A percentile compares a stretch with the other conserved stretches of the same genome.
Conservation (phyloP, 139 green algal genomes). For the Tetradesmus lagerheimii region DNA sequence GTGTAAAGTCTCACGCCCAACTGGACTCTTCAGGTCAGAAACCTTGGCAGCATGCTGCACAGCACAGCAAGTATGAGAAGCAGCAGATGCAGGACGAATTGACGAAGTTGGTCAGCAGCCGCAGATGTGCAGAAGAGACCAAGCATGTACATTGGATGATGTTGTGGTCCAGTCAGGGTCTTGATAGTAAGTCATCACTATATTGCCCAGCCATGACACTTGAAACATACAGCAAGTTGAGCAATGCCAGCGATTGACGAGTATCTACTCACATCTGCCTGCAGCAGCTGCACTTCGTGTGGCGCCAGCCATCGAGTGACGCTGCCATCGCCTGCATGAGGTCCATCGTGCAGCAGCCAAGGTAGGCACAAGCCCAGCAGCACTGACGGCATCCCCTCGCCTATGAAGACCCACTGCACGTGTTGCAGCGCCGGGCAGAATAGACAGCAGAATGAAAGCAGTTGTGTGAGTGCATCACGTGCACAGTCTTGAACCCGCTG, state of each 20-base stretch:
- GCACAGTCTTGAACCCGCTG: too few relatives aligned
- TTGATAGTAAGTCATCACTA: too few relatives aligned
- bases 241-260: too few relatives aligned
- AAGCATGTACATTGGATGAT: not conserved
- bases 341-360: conserved; percentile 9
- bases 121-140: too few relatives aligned
- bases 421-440: not conserved
- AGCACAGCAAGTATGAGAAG: not conserved
- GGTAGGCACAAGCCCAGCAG: conserved; percentile 27
- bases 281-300: conserved; percentile 7
- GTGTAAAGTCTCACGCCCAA: not conserved
- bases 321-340: not conserved
- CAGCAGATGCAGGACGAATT: not conserved
- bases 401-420: conserved; percentile 30
- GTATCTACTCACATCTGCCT: conserved; percentile 30
- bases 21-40: not conserved
- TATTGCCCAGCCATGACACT: too few relatives aligned
- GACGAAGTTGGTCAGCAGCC: not conserved
- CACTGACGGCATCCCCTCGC: conserved; percentile 37
- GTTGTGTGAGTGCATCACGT: too few relatives aligned
- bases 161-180: too few relatives aligned
- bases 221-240: too few relatives aligned
- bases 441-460: too few relatives aligned
- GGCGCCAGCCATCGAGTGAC: not conserved
- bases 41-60: not conserved